A percentile compares a stretch with the other conserved stretches of the same genome.
Evolutionary conservation across 129 eudicot genomes (phyloP).

Genomic region (Escallonia herrerae): DNA sequence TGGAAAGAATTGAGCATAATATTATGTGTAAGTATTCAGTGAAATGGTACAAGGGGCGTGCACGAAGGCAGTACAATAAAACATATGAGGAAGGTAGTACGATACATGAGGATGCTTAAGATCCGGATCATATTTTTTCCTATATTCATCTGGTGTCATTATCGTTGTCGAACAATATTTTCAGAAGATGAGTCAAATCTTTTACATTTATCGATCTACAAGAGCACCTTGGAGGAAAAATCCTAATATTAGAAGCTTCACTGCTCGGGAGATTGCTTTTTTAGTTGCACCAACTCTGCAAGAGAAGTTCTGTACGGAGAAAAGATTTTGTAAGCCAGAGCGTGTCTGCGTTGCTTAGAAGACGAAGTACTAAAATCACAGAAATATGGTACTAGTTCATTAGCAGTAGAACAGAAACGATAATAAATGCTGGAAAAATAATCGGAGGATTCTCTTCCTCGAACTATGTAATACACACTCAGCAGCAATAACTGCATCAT

Average conservation of each 20-base stretch:
- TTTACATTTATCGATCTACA: no score
- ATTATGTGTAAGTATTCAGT: background rate
- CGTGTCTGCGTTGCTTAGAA: no score
- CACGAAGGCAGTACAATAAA: background rate
- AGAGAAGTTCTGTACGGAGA: constrained; percentile 13
- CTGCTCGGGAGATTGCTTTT: constrained; percentile 13
- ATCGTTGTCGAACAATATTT: no score
- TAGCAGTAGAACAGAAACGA: constrained; percentile 33
- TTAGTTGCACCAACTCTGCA: constrained; percentile 14
- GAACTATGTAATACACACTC: no score
- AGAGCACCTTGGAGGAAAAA: background rate
- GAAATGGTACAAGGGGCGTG: background rate
- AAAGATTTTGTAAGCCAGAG: background rate
- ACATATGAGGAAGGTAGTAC: no score
- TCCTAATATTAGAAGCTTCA: constrained; percentile 14
- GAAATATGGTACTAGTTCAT: constrained; percentile 21
- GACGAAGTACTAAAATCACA: no score
- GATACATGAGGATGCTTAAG: background rate
- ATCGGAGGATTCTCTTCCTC: background rate
- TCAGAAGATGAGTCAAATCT: no score
- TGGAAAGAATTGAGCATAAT: constrained; percentile 11
- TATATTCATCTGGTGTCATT: no score
- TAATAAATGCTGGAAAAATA: background rate
- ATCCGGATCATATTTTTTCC: no score
- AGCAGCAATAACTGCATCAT: background rate